A percentile compares a stretch with the other conserved stretches of the same genome.
Evolutionary conservation across 352 stramenopile species (phyloP).

Genomic region (Phytophthora pseudosyringae): DNA sequence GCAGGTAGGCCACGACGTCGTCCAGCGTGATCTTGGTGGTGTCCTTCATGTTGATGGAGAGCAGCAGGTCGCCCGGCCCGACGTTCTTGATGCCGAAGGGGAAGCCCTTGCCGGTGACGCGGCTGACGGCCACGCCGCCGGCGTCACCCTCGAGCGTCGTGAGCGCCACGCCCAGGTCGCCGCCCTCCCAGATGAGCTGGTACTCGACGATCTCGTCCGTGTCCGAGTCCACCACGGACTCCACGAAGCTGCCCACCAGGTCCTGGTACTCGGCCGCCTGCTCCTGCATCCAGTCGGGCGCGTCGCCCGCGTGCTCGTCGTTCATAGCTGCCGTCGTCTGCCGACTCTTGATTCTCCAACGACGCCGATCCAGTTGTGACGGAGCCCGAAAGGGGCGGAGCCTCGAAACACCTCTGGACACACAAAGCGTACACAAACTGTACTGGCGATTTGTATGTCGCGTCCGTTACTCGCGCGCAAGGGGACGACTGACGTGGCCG

Average conservation of each 20-base stretch:
- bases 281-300: slow-evolving; percentile 81
- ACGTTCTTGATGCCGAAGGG: slow-evolving; percentile 91
- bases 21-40: slow-evolving; percentile 82
- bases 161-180: slow-evolving; percentile 84
- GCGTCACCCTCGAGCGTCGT: slow-evolving; percentile 70
- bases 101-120: slow-evolving; percentile 87
- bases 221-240: slow-evolving; percentile 81
- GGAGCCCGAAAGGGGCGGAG: slow-evolving; percentile 20
- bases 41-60: slow-evolving; percentile 87
- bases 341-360: slow-evolving; percentile 15
- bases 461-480: slow-evolving; percentile 28
- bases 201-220: slow-evolving; percentile 90
- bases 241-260: slow-evolving; percentile 85
- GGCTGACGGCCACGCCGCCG: slow-evolving; percentile 75
- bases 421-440: slow-evolving; percentile 30
- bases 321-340: slow-evolving; percentile 41
- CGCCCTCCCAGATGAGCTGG: slow-evolving; percentile 90
- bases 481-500: slow-evolving; percentile 27
- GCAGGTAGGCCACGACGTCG: slow-evolving; percentile 82
- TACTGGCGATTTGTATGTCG: slow-evolving; percentile 19
- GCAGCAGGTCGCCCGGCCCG: slow-evolving; percentile 74
- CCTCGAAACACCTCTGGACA: slow-evolving; percentile 19
- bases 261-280: slow-evolving; percentile 86
- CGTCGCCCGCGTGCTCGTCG: slow-evolving; percentile 30
- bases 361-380: slow-evolving; percentile 38